Evolutionary conservation across 1,284 basidiomycete species (phyloP), one percentile per base, ranked within the genome.

Genomic region (Leccinum insolens): DNA sequence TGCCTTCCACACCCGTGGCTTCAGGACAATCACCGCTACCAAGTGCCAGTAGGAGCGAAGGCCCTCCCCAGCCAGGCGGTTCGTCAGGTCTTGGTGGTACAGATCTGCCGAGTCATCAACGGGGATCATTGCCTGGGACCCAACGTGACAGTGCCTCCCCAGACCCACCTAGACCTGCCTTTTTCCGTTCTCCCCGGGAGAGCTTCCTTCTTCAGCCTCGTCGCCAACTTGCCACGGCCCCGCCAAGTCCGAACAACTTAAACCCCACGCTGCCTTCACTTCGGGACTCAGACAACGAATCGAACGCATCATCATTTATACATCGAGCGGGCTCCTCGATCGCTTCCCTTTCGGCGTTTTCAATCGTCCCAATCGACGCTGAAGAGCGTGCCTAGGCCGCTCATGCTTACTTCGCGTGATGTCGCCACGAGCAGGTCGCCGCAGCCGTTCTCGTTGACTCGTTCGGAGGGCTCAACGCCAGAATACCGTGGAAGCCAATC

Each of bases 181-280:
- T 84, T 75, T 90, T 89, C 77, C 84, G 83, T 22, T 83, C 84
- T 0, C 86, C 86, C 12, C 81, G 88, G 64, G 86, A 90, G 68
- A 88, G 86, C 61, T 79, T 87, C 69, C 80, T 86, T 22, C 76
- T 78, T 60, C 77, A 80, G 11, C 73, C 80, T 5, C 76, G 78
- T 39, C 72, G 77, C 67, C 71, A 76, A 57, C 65, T 66, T 41
- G 69, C 70, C 71, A 78, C 80, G 14, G 80, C 82, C 11, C 83
- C 85, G 3, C 75, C 80, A 11, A 84, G 79, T 68, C 80, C 83
- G 5, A 80, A 83, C 3, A 70, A 74, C 6, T 41, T 41, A 15
- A 8, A 41, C 6, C 78, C 79, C 11, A 75, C 80, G 2, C 69
- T 75, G 2, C 55, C 15, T 39, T 17, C 65, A 3, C 58, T 4